Conservation (phyloP, 2,329 filamentous ascomycete species). For the Curvularia eragrostidis region DNA sequence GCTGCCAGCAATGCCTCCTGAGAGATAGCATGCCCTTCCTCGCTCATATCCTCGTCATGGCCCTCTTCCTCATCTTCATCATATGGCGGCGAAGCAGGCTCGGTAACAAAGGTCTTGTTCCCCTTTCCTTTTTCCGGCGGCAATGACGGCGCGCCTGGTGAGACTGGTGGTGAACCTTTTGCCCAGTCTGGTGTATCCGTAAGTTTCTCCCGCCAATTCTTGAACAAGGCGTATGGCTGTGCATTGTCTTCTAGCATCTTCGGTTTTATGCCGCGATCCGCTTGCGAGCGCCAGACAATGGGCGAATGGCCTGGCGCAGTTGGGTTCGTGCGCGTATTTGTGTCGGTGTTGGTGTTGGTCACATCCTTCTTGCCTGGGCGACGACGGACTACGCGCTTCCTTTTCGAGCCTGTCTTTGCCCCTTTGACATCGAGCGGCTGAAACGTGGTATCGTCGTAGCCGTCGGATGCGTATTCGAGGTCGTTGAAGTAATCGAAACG, state of each 20-base stretch:
- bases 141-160: constrained; percentile 17
- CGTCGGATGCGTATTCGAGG: constrained; percentile 56
- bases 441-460: constrained; percentile 53
- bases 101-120: constrained; percentile 16
- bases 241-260: constrained; percentile 39
- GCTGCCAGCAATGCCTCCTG: constrained; percentile 49
- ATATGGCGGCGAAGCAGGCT: constrained; percentile 23
- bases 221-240: constrained; percentile 50
- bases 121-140: constrained; percentile 20
- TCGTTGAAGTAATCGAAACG: constrained; percentile 58
- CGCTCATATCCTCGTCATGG: constrained; percentile 22
- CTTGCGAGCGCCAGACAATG: constrained; percentile 45
- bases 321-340: constrained; percentile 12
- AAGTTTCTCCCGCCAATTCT: constrained; percentile 55
- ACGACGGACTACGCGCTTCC: constrained; percentile 34
- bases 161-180: constrained; percentile 25
- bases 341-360: constrained; percentile 4
- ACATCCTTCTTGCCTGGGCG: constrained; percentile 39
- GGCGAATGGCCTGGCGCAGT: constrained; percentile 32
- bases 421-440: constrained; percentile 28
- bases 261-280: constrained; percentile 29
- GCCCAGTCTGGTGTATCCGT: constrained; percentile 38
- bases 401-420: constrained; percentile 37
- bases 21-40: constrained; percentile 40
- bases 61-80: constrained; percentile 25